These are phyloP conservation scores for Fonsecaea pugnacius DNA, from an alignment of 2,329 filamentous ascomycete species.

Conservation along the genomic window DNA sequence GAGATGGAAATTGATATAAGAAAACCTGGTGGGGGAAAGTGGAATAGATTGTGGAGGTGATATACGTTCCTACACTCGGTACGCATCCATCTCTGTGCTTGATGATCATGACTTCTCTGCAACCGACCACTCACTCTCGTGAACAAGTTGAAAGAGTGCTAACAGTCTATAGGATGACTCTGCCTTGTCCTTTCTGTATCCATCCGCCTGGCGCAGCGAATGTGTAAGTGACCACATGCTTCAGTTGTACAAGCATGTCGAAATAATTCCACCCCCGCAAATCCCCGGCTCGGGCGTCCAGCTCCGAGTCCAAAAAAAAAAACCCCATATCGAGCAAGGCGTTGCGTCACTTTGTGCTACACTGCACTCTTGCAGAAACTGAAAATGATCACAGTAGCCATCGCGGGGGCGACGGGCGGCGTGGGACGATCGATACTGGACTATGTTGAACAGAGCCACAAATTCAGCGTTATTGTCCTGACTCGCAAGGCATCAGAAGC, in stretches of 20 bases:
- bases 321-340: not conserved
- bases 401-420: slow-evolving; percentile 6
- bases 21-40: not conserved
- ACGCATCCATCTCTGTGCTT: no score
- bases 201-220: no score
- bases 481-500: not conserved
- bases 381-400: slow-evolving; percentile 1
- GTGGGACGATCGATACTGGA: slow-evolving; percentile 11
- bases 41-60: not conserved
- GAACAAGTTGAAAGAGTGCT: no score
- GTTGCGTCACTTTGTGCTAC: not conserved
- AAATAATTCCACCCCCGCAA: not conserved
- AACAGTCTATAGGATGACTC: no score
- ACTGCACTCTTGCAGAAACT: not conserved
- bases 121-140: no score
- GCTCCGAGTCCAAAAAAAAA: not conserved
- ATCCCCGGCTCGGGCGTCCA: not conserved
- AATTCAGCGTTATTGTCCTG: slow-evolving; percentile 6
- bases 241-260: not conserved
- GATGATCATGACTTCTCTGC: no score
- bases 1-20: not conserved
- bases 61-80: no score
- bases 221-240: no score
- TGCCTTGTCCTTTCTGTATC: no score
- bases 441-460: not conserved